A percentile compares a stretch with the other conserved stretches of the same genome.
phyloP scores from a whole-genome alignment of 805 yeast genomes.

The Candida koratica region DNA sequence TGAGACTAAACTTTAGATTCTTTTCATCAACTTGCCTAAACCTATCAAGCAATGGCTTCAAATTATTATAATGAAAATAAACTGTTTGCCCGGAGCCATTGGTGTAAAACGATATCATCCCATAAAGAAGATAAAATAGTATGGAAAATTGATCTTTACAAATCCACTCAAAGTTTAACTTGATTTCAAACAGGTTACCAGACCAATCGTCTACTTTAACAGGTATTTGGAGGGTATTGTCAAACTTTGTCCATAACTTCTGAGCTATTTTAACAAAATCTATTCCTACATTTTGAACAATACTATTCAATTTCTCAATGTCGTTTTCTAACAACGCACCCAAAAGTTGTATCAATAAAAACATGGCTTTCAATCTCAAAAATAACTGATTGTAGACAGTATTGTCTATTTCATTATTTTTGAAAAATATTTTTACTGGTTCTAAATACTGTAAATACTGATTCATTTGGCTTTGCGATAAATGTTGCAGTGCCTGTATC shows the following conservation, averaged over 20 bases:
- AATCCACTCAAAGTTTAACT: conserved; percentile 6
- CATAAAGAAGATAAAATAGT: conserved; percentile 4
- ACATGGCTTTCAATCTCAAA: conserved; percentile 4
- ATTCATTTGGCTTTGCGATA: neutral
- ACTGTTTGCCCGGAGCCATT: neutral
- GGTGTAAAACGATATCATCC: neutral
- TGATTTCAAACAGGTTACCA: neutral
- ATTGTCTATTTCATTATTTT: neutral
- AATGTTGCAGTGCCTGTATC: conserved; percentile 1
- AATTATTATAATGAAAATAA: neutral
- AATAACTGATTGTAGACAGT: conserved; percentile 1
- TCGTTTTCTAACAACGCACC: neutral
- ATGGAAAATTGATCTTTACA: conserved; percentile 7
- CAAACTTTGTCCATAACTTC: conserved; percentile 4
- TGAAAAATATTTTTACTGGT: conserved; percentile 1
- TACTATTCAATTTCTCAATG: neutral
- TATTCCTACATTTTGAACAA: neutral
- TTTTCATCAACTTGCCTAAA: neutral
- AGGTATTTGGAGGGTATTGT: neutral
- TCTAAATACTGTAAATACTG: neutral
- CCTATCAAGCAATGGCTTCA: conserved; percentile 1
- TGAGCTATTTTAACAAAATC: conserved; percentile 4
- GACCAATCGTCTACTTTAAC: neutral
- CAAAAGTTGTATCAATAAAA: neutral
- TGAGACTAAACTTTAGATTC: neutral